Evolutionary conservation across 2,329 filamentous ascomycete species (phyloP), one percentile per base, ranked within the genome.

Genomic region (Fusarium armeniacum): DNA sequence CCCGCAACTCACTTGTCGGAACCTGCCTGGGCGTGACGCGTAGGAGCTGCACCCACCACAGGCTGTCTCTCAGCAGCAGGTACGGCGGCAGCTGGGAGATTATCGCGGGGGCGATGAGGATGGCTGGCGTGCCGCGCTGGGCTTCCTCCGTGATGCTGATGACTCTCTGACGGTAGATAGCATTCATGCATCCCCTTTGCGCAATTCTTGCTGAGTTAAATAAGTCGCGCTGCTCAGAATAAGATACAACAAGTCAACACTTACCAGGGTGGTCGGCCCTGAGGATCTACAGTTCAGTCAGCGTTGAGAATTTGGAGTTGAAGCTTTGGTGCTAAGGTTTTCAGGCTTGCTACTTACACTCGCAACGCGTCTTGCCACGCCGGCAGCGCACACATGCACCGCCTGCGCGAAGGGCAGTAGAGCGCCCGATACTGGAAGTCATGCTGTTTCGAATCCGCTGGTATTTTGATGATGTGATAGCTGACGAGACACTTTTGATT

Each of bases 111-210:
- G 53, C 86, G 83, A 75, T 85, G 83, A 55, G 82, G 81, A 60
- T 80, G 36, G 36, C n/a, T 80, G 40, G 78, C 70, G 66, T 82
- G 80, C 46, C 85, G 83, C 57, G 86, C 85, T 46, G 87, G 87
- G 62, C 86, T 87, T 65, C 88, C 85, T 71, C 87, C 86, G 67
- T 87, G 84, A 76, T 88, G 86, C 69, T 84, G 83, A 82, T 87
- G 85, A 65, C 83, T 86, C 79, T 89, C 87, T 32, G 86, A 88
- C 40, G 87, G 87, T 22, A 89, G 79, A 76, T 89, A 89, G 79
- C 87, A 89, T 59, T 89, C 86, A 77, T 89, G 87, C 85, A 88
- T 85, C 63, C 87, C 87, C 78, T 89, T 89, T 49, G 86, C 85
- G 78, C 87, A 89, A 78, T 89, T 89, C 76, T 87, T 87, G 81